Base-by-base conservation (phyloP, 495 filamentous ascomycete species). In the Annulohypoxylon bovei region DNA sequence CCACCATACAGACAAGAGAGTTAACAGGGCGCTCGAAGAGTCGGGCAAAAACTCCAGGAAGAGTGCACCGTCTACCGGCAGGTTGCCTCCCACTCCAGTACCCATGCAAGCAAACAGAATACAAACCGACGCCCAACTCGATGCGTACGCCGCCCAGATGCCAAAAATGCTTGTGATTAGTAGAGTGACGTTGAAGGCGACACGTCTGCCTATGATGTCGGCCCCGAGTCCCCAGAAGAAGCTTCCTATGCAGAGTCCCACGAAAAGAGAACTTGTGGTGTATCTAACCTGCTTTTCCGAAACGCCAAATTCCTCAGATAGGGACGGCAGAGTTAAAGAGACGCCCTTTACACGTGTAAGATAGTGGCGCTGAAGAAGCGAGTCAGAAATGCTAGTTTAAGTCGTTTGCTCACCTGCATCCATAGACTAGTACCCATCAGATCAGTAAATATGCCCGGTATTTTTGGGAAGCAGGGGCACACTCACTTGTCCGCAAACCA, bases 31-130 rank as follows among this genome's bases (percentile, higher is more conserved):
- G 78, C 92, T 90, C 70, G 91, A 90, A 27, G 89, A 87, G 12
- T 88, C 91, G 0, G 93, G 93, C 6, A 96, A 79, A 69, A 94
- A 93, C 74, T 96, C 93, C 22, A 95, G 82, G 68, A 94, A 94
- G 3, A 87, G 88, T 2, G 92, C 91, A 18, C 89, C 91, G 72
- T 96, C 92, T 0, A 96, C 90, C 0, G 92, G 92, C 33, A 96
- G 76, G 72, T 95, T 96, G 0, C 92, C 92, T 0, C 90, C 85
- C 8, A 87, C 85, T 3, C 85, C 85, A 27, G 83, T 82, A 12
- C 84, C 85, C 62, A 87, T 73, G 22, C 78, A 75, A 11, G 79
- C 84, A 32, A 83, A 85, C 25, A 84, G 58, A 50, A 82, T 52
- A 63, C 83, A 92, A 7, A 93, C 89, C 0, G 87, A 88, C 3